Conservation (phyloP, 257 asterid species). For the Anisodus acutangulus region DNA sequence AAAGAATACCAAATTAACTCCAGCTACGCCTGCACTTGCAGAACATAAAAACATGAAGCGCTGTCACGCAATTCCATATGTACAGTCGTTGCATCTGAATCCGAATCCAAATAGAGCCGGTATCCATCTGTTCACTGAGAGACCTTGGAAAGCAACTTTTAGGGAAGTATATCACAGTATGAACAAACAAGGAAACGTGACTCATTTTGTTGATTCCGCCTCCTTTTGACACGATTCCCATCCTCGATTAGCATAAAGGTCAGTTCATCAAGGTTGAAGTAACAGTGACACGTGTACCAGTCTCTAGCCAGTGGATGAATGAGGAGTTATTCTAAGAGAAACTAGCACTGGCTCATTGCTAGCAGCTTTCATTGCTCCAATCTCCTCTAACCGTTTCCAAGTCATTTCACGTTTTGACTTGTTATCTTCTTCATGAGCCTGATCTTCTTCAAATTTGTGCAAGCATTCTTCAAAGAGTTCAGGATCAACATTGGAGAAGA, state of each 20-base stretch:
- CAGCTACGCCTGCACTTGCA: constrained; percentile 20
- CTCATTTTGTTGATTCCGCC: constrained; percentile 2
- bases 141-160: constrained; percentile 15
- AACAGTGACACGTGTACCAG: constrained; percentile 22
- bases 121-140: constrained; percentile 31
- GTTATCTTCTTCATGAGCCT: constrained; percentile 58
- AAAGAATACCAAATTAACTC: constrained; percentile 20
- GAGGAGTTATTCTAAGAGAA: constrained; percentile 41
- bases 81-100: not conserved
- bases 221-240: constrained; percentile 24
- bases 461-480: constrained; percentile 79
- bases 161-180: not conserved
- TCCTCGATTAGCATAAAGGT: constrained; percentile 26
- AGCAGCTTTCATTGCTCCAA: constrained; percentile 61
- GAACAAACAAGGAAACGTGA: constrained; percentile 7
- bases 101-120: not conserved
- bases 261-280: constrained; percentile 21
- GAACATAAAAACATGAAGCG: constrained; percentile 16
- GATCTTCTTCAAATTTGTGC: constrained; percentile 74
- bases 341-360: constrained; percentile 64
- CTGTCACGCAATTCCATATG: constrained; percentile 23
- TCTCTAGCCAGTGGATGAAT: constrained; percentile 44
- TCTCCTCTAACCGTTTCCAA: constrained; percentile 79
- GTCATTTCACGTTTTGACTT: constrained; percentile 62
- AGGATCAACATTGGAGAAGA: constrained; percentile 70